These are phyloP conservation scores for Talaromyces proteolyticus DNA, from an alignment of 495 filamentous ascomycete species.

Conservation along the genomic window DNA sequence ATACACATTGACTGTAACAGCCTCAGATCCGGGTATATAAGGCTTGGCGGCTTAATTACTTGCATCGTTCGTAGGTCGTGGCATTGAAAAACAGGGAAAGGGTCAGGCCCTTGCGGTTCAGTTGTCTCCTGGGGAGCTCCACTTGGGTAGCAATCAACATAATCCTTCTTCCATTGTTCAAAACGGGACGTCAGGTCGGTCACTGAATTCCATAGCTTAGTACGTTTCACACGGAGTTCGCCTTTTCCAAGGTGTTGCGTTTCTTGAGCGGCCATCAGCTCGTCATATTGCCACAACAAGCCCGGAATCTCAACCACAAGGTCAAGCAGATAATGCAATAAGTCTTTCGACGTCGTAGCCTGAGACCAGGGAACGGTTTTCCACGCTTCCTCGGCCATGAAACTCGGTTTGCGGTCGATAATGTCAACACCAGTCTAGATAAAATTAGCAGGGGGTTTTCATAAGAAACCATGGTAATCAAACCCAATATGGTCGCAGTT, in stretches of 20 bases:
- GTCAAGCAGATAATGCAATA: conserved; percentile 35
- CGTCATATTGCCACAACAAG: conserved; percentile 25
- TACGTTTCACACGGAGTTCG: conserved; percentile 31
- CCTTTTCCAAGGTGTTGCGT: conserved; percentile 20
- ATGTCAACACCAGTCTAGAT: conserved; percentile 29
- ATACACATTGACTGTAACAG: conserved; percentile 39
- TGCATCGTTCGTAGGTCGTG: conserved; percentile 34
- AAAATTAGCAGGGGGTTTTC: background rate
- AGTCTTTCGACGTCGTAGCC: conserved; percentile 33
- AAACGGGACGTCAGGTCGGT: conserved; percentile 26
- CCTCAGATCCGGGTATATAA: conserved; percentile 33
- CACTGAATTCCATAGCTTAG: conserved; percentile 30
- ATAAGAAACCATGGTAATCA: conserved; percentile 5
- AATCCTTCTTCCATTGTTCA: conserved; percentile 27
- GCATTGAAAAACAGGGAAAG: conserved; percentile 33
- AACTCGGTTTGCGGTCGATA: conserved; percentile 24
- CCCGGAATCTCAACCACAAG: conserved; percentile 33
- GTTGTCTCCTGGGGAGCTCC: conserved; percentile 25
- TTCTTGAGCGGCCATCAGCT: conserved; percentile 17
- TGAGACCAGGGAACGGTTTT: conserved; percentile 39
- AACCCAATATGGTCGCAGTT: conserved; percentile 42
- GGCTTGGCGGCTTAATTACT: conserved; percentile 25
- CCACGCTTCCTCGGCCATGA: conserved; percentile 35
- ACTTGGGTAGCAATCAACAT: conserved; percentile 27
- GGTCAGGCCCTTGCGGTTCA: conserved; percentile 8